A percentile compares a stretch with the other conserved stretches of the same genome.
These are phyloP conservation scores for Canna indica DNA, from an alignment of 176 grass and related monocot genomes.

Conservation along the genomic window DNA sequence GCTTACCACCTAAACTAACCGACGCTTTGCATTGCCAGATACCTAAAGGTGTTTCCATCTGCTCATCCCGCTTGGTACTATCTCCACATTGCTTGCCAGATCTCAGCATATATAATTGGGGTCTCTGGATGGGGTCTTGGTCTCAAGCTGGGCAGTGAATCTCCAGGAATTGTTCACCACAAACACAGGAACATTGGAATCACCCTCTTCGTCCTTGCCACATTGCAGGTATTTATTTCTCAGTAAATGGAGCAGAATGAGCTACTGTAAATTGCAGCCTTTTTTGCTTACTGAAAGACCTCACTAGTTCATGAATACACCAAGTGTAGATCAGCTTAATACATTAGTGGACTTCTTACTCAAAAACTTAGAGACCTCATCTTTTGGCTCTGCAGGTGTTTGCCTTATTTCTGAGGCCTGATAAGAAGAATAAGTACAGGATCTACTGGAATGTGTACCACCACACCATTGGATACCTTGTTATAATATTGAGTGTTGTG, in stretches of 20 bases:
- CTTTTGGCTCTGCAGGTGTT: conserved; percentile 33
- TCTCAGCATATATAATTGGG: conserved; percentile 62
- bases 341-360: neutral
- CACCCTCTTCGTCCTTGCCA: conserved; percentile 67
- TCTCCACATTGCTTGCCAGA: conserved; percentile 79
- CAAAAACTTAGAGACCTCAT: neutral
- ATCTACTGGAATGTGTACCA: conserved; percentile 94
- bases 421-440: conserved; percentile 87
- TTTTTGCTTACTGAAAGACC: neutral
- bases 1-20: too few species aligned
- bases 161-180: conserved; percentile 33
- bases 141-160: conserved; percentile 85
- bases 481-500: conserved; percentile 40
- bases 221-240: conserved; percentile 40
- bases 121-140: conserved; percentile 89
- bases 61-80: conserved; percentile 90
- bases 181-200: conserved; percentile 70
- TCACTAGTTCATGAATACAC: neutral
- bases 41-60: conserved; percentile 59
- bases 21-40: conserved; percentile 74
- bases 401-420: conserved; percentile 61
- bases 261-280: neutral
- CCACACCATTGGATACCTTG: conserved; percentile 57
- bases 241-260: neutral
- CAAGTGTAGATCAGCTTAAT: too few species aligned